Evolutionary conservation across 2,329 filamentous ascomycete genomes (phyloP).

Genomic region (Paecilomyces formosus): DNA sequence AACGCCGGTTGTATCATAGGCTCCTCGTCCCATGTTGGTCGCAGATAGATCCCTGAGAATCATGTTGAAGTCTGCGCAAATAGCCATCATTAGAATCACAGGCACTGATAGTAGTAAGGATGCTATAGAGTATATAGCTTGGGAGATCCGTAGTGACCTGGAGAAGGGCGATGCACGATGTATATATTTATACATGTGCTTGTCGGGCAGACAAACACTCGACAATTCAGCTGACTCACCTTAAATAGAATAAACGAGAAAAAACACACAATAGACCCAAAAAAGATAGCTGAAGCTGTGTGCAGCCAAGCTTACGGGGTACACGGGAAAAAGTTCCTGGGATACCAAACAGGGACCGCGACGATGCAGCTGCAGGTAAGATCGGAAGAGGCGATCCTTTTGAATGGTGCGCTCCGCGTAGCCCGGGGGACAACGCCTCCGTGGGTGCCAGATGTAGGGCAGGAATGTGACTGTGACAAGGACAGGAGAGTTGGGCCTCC

Average conservation of each 20-base stretch:
- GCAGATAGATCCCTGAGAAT: slow-evolving; percentile 33
- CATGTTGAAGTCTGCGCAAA: slow-evolving; percentile 29
- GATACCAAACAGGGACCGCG: slow-evolving; percentile 18
- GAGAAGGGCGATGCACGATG: slow-evolving; percentile 1
- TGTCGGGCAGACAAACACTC: not conserved
- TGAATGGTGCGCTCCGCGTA: slow-evolving; percentile 18
- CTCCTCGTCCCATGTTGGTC: slow-evolving; percentile 45
- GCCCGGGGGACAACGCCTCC: slow-evolving; percentile 12
- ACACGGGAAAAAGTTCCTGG: slow-evolving; percentile 1
- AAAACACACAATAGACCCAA: not conserved
- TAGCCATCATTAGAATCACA: slow-evolving; percentile 22
- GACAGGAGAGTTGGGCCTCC: slow-evolving; percentile 9
- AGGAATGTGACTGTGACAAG: slow-evolving; percentile 23
- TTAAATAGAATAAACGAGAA: not conserved
- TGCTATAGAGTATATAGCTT: not conserved
- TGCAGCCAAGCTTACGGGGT: not conserved
- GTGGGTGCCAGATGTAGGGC: slow-evolving; percentile 19
- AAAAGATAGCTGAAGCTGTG: not conserved
- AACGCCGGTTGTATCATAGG: slow-evolving; percentile 46
- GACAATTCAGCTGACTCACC: not conserved
- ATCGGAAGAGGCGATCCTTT: slow-evolving; percentile 29
- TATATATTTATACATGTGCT: not conserved
- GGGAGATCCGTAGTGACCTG: not conserved
- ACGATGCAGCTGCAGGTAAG: slow-evolving; percentile 25
- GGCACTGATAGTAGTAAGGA: not conserved